phyloP scores from a whole-genome alignment of 2,329 filamentous ascomycete species.

The Phialophora verrucosa region DNA sequence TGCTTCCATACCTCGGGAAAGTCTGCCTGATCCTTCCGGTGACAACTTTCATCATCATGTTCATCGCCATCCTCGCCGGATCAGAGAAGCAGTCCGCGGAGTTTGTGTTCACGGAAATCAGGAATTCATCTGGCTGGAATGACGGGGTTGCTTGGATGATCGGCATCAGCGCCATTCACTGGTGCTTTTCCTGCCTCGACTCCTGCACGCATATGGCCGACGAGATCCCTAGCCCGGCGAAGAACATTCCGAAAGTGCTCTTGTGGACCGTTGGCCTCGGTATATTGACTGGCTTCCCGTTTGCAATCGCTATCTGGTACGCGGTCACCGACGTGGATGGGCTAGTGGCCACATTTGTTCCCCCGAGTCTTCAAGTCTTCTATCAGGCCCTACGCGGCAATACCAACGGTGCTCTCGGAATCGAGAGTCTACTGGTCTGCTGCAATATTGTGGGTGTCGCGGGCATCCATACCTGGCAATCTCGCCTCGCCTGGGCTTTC shows the following conservation, averaged over 20 bases:
- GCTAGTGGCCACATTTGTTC: constrained; percentile 12
- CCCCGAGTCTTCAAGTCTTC: constrained; percentile 18
- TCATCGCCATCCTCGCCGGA: constrained; percentile 41
- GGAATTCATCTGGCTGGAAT: constrained; percentile 41
- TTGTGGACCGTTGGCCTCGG: constrained; percentile 20
- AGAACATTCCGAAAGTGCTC: constrained; percentile 27
- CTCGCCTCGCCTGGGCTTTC: constrained; percentile 19
- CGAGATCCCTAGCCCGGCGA: constrained; percentile 28
- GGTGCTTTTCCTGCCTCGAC: constrained; percentile 29
- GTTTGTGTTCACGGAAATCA: constrained; percentile 32
- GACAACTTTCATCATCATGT: constrained; percentile 36
- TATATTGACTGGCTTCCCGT: constrained; percentile 17
- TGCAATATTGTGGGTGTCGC: constrained; percentile 7
- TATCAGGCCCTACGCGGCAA: constrained; percentile 10
- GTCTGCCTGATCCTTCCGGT: constrained; percentile 31
- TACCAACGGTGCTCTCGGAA: constrained; percentile 5
- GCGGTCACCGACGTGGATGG: constrained; percentile 21
- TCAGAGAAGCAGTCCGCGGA: constrained; percentile 29
- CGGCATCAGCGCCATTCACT: constrained; percentile 20
- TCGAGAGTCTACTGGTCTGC: constrained; percentile 3
- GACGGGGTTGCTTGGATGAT: constrained; percentile 36
- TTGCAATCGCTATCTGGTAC: constrained; percentile 32
- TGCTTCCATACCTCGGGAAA: constrained; percentile 27
- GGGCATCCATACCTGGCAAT: constrained; percentile 23
- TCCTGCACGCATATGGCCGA: constrained; percentile 32